Percentiles rank a stretch among this genome's conserved stretches.
These are phyloP conservation scores for Penicillium sp. DNA, from an alignment of 2,329 filamentous ascomycete genomes.

Conservation along the genomic window DNA sequence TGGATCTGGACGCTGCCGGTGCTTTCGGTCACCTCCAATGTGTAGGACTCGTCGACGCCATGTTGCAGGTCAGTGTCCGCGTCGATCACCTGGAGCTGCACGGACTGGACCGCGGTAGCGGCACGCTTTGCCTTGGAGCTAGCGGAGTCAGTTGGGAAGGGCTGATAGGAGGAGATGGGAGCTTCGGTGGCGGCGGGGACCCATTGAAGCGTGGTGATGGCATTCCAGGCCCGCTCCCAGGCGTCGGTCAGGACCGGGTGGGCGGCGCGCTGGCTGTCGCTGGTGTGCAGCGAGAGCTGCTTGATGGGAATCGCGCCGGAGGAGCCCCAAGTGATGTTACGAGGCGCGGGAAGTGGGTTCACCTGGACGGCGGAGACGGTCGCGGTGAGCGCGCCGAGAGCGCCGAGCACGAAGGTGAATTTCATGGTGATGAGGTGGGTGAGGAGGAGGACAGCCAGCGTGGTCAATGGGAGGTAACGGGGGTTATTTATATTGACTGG, in stretches of 20 bases:
- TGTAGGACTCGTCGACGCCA: conserved; percentile 58
- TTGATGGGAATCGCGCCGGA: conserved; percentile 49
- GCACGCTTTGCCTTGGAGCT: conserved; percentile 35
- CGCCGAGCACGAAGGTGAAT: conserved; percentile 26
- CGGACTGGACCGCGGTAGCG: conserved; percentile 35
- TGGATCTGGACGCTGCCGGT: conserved; percentile 47
- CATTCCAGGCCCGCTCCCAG: conserved; percentile 51
- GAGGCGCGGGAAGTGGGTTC: conserved; percentile 56
- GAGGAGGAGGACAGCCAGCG: conserved; percentile 1
- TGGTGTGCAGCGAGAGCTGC: conserved; percentile 40
- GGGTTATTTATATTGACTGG: conserved; percentile 17
- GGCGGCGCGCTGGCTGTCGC: conserved; percentile 24
- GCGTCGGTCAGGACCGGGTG: conserved; percentile 44
- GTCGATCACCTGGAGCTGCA: conserved; percentile 50
- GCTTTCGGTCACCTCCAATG: conserved; percentile 42
- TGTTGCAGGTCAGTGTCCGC: conserved; percentile 51
- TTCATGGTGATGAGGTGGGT: conserved; percentile 25
- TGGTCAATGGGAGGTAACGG: not conserved
- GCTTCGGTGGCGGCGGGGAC: conserved; percentile 53
- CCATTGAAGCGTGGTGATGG: conserved; percentile 54
- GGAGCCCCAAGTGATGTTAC: conserved; percentile 53
- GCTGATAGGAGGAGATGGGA: conserved; percentile 50
- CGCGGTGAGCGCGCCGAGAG: conserved; percentile 35
- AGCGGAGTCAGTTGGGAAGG: conserved; percentile 49
- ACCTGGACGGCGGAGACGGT: conserved; percentile 48